Evolutionary conservation across 495 filamentous ascomycete species (phyloP).

Genomic region (Penicillium malachiteum): DNA sequence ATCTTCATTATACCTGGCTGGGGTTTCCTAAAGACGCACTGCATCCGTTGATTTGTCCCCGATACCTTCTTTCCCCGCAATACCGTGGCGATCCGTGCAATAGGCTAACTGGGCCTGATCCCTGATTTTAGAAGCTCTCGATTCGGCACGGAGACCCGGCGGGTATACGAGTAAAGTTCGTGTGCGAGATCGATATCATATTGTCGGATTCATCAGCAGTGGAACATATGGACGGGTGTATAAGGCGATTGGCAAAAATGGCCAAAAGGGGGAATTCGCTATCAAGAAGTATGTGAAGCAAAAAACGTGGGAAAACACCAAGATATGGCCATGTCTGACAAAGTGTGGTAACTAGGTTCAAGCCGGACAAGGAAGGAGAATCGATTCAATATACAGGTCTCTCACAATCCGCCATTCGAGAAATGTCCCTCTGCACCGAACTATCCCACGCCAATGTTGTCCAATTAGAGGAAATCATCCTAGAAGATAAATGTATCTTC

Average conservation of each 20-base stretch:
- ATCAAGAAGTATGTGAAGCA: constrained; percentile 74
- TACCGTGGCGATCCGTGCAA: constrained; percentile 5
- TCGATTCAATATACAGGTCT: constrained; percentile 93
- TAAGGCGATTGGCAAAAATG: constrained; percentile 84
- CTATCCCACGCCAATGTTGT: constrained; percentile 89
- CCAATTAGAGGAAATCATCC: constrained; percentile 88
- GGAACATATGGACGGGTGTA: constrained; percentile 99
- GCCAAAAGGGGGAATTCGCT: constrained; percentile 74
- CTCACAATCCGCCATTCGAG: constrained; percentile 93
- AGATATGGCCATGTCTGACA: neutral
- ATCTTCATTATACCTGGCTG: constrained; percentile 14
- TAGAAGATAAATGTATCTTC: constrained; percentile 98
- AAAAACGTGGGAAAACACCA: no score
- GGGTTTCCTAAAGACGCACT: constrained; percentile 17
- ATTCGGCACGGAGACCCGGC: constrained; percentile 40
- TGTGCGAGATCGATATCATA: constrained; percentile 87
- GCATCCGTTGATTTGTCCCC: constrained; percentile 19
- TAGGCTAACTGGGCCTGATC: constrained; percentile 9
- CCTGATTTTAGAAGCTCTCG: constrained; percentile 30
- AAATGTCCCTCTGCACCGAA: constrained; percentile 98
- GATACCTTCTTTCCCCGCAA: constrained; percentile 12
- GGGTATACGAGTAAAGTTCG: constrained; percentile 83
- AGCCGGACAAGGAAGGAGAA: constrained; percentile 98
- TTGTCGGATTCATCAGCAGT: constrained; percentile 96
- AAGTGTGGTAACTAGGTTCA: constrained; percentile 62